Base-by-base conservation (phyloP, 345 rosid species). In the Lenwebbia sp. region DNA sequence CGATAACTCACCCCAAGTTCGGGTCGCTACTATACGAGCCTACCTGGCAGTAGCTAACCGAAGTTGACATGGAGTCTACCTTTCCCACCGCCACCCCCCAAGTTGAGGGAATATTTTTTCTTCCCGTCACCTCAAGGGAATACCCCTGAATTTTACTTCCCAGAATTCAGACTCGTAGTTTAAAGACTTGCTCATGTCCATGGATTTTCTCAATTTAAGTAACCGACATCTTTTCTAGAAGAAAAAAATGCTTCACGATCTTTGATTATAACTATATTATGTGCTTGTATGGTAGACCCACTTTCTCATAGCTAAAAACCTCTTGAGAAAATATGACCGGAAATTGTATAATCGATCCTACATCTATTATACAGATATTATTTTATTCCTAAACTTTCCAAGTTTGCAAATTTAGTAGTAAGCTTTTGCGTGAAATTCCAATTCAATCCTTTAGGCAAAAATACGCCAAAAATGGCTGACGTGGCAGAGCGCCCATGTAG, bases 381-480 rank as follows among this genome's bases (percentile, higher is more conserved):
- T 19, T 37, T 19, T 10, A 70, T 37, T 70, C 13, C 3, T 10
- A 2, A 5, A 70, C 3, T 70, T 70, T 70, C 9, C 21, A 10
- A 19, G 2, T 37, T 70, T 3, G 7, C 26, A 0, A 37, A 33
- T 70, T 70, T 33, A 33, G 47, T 40, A 10, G 7, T 2, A 8
- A 33, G 21, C 3, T 4, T 62, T 33, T 8, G 10, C 2, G 13
- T 5, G 23, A 33, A 33, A 37, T 70, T 70, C 6, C 21, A 70
- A 17, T 37, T 6, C 37, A 21, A 9, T 70, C 3, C 40, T 9
- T 33, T 2, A 0, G 10, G 0, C 22, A 26, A 37, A 19, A 70
- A 17, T 37, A 2, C 7, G 1, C 25, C 2, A 2, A 6, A 37
- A 70, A 70, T 37, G 47, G 3, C 0, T 0, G 5, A 19, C 0